Evolutionary conservation across 768 basidiomycete genomes (phyloP).

Genomic region (Multifurca ochricompacta): DNA sequence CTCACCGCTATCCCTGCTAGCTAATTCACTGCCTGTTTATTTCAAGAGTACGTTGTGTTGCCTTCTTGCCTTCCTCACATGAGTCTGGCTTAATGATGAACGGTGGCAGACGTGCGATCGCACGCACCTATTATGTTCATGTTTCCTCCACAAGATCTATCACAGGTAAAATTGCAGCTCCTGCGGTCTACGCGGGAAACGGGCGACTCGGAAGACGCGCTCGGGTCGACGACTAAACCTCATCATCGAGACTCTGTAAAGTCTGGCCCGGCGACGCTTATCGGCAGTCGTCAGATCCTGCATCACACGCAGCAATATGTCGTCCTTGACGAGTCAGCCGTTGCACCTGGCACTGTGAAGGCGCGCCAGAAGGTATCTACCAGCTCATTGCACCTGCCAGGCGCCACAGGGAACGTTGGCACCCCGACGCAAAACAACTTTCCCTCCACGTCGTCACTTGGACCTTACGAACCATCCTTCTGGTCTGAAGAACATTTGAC

Average conservation of each 20-base stretch:
- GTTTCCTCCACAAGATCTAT: constrained; percentile 41
- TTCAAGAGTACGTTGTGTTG: constrained; percentile 45
- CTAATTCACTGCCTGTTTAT: constrained; percentile 48
- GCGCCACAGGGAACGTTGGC: not conserved
- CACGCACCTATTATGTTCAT: constrained; percentile 54
- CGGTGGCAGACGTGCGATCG: constrained; percentile 48
- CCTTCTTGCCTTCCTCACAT: not conserved
- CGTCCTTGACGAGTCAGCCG: constrained; percentile 34
- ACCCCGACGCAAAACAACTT: not conserved
- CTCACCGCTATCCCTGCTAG: constrained; percentile 52
- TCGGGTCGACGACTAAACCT: not conserved
- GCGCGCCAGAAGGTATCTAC: constrained; percentile 11
- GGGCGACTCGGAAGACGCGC: not conserved
- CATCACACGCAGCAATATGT: constrained; percentile 36
- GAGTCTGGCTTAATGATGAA: not conserved
- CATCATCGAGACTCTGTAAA: not conserved
- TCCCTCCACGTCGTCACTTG: not conserved
- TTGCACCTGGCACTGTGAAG: constrained; percentile 34
- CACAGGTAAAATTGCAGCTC: not conserved
- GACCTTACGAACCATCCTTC: not conserved
- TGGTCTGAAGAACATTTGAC: not conserved
- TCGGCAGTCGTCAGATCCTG: constrained; percentile 10
- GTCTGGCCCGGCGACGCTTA: not conserved
- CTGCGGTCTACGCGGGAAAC: not conserved
- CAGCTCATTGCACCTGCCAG: not conserved